Percentiles rank a stretch among this genome's conserved stretches.
phyloP scores from a whole-genome alignment of 169 alveolate genomes.

The Theileria equi region DNA sequence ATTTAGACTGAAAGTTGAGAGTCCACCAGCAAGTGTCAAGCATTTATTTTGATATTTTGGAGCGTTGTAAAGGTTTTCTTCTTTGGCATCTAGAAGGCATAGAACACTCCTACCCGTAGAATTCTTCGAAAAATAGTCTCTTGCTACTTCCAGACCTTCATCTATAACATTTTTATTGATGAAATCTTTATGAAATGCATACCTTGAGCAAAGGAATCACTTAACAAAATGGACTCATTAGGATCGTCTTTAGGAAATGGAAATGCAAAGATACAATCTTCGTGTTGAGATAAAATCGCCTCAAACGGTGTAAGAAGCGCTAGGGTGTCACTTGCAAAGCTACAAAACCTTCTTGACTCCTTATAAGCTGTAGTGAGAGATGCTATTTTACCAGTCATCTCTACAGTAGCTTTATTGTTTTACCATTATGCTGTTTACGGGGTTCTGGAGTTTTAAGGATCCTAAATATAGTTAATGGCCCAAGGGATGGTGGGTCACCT shows the following conservation, averaged over 20 bases:
- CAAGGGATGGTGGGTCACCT: no score
- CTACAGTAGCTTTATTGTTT: no score
- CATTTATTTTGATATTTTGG: conserved; percentile 12
- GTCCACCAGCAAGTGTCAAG: conserved; percentile 49
- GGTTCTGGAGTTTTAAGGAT: no score
- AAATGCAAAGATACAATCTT: conserved; percentile 44
- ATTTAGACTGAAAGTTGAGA: conserved; percentile 32
- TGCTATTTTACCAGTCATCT: conserved; percentile 21
- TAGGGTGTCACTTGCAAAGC: conserved; percentile 51
- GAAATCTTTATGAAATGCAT: neutral
- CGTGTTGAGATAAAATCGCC: conserved; percentile 46
- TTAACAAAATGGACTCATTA: conserved; percentile 5
- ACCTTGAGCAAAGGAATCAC: conserved; percentile 37
- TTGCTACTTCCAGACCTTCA: conserved; percentile 35
- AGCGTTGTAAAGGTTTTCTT: conserved; percentile 51
- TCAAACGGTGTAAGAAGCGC: conserved; percentile 12
- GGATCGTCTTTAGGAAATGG: conserved; percentile 19
- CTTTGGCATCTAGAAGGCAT: conserved; percentile 55
- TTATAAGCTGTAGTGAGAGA: conserved; percentile 29
- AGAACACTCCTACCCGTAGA: conserved; percentile 23
- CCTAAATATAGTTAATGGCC: no score
- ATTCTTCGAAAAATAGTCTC: conserved; percentile 18
- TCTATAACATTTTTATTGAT: neutral
- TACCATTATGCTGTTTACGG: no score
- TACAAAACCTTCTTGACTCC: conserved; percentile 43